phyloP scores from a whole-genome alignment of 208 protist species.

The Leishmania tarentolae region DNA sequence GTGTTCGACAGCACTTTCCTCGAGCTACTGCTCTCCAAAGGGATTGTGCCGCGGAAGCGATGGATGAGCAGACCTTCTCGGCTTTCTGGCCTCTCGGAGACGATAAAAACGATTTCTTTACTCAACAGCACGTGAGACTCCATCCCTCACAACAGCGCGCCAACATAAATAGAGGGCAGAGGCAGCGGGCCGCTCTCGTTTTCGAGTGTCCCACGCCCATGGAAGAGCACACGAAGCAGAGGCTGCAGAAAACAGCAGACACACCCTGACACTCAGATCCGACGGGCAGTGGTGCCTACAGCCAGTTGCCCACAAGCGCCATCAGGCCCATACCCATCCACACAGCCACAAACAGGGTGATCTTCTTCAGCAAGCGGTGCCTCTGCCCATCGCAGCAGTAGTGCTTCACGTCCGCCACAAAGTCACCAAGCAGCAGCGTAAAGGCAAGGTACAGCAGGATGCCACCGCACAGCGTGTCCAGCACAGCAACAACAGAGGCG shows the following conservation, averaged over 20 bases:
- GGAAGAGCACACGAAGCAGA: not conserved
- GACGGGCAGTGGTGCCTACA: conserved; percentile 15
- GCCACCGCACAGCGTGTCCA: conserved; percentile 63
- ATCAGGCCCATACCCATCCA: conserved; percentile 56
- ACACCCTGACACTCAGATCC: not conserved
- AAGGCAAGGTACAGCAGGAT: conserved; percentile 80
- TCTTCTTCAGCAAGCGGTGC: conserved; percentile 15
- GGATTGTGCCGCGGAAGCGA: too few relatives aligned
- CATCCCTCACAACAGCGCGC: too few relatives aligned
- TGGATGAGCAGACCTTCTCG: too few relatives aligned
- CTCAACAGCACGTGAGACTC: too few relatives aligned
- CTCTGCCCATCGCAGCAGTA: conserved; percentile 25
- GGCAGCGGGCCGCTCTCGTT: not conserved
- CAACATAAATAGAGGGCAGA: not conserved
- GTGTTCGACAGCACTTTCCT: too few relatives aligned
- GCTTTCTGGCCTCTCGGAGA: too few relatives aligned
- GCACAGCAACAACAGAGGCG: conserved; percentile 41
- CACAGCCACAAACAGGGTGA: conserved; percentile 31
- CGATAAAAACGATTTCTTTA: too few relatives aligned
- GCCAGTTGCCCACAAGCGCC: conserved; percentile 51
- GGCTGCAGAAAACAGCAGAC: not conserved
- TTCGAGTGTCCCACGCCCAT: not conserved
- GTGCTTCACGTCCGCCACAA: conserved; percentile 35
- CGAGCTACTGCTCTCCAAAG: too few relatives aligned
- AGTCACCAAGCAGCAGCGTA: conserved; percentile 62